Evolutionary conservation across 805 yeast genomes (phyloP).

Genomic region (Schwanniomyces sp.): DNA sequence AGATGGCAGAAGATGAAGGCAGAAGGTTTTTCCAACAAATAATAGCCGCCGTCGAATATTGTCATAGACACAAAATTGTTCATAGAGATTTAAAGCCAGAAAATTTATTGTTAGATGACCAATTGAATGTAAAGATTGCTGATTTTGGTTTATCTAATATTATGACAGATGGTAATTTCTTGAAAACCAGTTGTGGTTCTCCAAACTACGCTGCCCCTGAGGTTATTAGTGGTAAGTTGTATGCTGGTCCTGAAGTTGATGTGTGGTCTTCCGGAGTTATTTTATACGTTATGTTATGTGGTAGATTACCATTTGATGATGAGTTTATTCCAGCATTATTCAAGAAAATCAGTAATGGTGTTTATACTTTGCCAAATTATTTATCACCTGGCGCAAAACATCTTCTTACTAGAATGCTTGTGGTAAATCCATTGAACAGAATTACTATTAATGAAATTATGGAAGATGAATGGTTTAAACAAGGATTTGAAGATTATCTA

Average conservation of each 20-base stretch:
- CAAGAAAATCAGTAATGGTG: constrained; percentile 90
- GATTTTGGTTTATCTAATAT: constrained; percentile 94
- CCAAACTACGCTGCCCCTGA: constrained; percentile 99
- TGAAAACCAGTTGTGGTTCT: constrained; percentile 93
- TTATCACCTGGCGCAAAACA: constrained; percentile 83
- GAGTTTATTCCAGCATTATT: constrained; percentile 93
- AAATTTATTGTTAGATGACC: constrained; percentile 83
- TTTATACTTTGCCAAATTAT: constrained; percentile 85
- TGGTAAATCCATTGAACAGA: constrained; percentile 91
- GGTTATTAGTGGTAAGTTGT: constrained; percentile 89
- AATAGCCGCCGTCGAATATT: constrained; percentile 93
- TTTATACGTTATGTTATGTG: constrained; percentile 92
- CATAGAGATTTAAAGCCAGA: constrained; percentile 97
- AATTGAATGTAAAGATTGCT: constrained; percentile 90
- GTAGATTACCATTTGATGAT: constrained; percentile 93
- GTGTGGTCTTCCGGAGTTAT: constrained; percentile 98
- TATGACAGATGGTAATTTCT: constrained; percentile 96
- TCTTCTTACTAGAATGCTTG: constrained; percentile 83
- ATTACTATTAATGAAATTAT: constrained; percentile 89
- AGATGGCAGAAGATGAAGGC: constrained; percentile 90
- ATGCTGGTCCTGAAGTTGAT: constrained; percentile 98
- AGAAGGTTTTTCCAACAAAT: constrained; percentile 94
- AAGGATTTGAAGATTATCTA: constrained; percentile 76
- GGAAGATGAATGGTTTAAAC: constrained; percentile 92
- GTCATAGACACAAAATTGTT: constrained; percentile 94